These are phyloP conservation scores for Backusella liffmaniae DNA, from an alignment of 192 early-diverging fungal species.

Conservation along the genomic window DNA sequence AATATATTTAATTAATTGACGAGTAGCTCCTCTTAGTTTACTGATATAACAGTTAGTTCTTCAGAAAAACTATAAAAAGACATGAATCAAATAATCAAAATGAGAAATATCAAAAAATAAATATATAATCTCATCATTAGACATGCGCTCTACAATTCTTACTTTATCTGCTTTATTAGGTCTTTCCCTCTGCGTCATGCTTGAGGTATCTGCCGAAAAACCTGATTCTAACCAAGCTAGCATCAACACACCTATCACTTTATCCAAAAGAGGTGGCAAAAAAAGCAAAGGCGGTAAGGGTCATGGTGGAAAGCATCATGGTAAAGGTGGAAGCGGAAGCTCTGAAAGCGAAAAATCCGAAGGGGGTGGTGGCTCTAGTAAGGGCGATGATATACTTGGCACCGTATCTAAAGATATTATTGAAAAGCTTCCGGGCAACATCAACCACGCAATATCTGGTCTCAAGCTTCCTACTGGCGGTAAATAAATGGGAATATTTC, in stretches of 20 bases:
- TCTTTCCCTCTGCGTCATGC: neutral
- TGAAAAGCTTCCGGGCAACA: neutral
- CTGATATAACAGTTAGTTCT: neutral
- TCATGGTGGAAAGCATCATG: neutral
- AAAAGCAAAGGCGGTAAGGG: neutral
- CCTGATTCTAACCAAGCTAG: neutral
- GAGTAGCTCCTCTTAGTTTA: neutral
- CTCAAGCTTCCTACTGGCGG: neutral
- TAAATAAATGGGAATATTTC: neutral
- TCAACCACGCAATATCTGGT: neutral
- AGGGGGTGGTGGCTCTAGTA: neutral
- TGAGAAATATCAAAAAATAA: neutral
- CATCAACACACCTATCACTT: neutral
- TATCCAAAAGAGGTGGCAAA: neutral
- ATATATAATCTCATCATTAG: neutral
- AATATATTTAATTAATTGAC: neutral
- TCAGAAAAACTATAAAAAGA: neutral
- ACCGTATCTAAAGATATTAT: neutral
- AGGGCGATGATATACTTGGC: neutral
- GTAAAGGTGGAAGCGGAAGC: neutral
- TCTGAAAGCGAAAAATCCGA: neutral
- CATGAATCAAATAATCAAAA: neutral
- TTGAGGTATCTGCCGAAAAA: neutral
- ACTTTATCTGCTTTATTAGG: neutral
- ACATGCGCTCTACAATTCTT: neutral